Percentiles rank a stretch among this genome's conserved stretches.
phyloP scores from a whole-genome alignment of 2,329 filamentous ascomycete species.

The Chaetomium sp. region DNA sequence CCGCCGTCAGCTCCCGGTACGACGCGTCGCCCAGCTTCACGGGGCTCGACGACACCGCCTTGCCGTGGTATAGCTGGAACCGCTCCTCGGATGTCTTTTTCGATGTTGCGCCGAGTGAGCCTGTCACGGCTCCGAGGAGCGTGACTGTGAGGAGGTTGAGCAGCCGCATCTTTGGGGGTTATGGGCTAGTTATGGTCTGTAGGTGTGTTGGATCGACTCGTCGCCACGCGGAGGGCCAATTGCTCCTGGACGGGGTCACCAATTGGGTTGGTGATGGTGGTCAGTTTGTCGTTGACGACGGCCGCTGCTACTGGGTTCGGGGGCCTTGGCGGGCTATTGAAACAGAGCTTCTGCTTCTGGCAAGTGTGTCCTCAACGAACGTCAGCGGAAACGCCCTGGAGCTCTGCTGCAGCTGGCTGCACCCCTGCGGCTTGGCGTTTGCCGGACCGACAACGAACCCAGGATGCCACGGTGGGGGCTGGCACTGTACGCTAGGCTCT shows the following conservation, averaged over 20 bases:
- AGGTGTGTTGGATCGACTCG: constrained; percentile 1
- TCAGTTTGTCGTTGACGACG: constrained; percentile 22
- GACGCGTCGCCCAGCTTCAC: constrained; percentile 75
- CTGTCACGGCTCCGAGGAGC: constrained; percentile 51
- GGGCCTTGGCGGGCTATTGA: constrained; percentile 24
- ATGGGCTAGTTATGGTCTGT: not conserved
- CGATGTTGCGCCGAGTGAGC: constrained; percentile 59
- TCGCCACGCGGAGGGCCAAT: constrained; percentile 26
- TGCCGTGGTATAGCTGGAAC: constrained; percentile 71
- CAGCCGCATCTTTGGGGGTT: constrained; percentile 70
- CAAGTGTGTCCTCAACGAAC: constrained; percentile 31
- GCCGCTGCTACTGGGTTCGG: constrained; percentile 5
- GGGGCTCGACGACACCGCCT: constrained; percentile 65
- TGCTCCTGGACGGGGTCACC: constrained; percentile 24
- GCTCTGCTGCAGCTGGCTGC: constrained; percentile 21
- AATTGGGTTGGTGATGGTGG: constrained; percentile 3
- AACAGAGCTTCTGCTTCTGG: constrained; percentile 20
- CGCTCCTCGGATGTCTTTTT: constrained; percentile 60
- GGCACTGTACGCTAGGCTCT: constrained; percentile 22
- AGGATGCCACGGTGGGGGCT: constrained; percentile 18
- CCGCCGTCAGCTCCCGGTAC: constrained; percentile 74
- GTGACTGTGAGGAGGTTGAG: constrained; percentile 64
- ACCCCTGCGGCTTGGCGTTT: constrained; percentile 25
- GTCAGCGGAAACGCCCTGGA: constrained; percentile 18
- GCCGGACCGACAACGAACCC: constrained; percentile 21